These are phyloP conservation scores for Diplocarpon rosae DNA, from an alignment of 2,329 filamentous ascomycete genomes.

Conservation along the genomic window DNA sequence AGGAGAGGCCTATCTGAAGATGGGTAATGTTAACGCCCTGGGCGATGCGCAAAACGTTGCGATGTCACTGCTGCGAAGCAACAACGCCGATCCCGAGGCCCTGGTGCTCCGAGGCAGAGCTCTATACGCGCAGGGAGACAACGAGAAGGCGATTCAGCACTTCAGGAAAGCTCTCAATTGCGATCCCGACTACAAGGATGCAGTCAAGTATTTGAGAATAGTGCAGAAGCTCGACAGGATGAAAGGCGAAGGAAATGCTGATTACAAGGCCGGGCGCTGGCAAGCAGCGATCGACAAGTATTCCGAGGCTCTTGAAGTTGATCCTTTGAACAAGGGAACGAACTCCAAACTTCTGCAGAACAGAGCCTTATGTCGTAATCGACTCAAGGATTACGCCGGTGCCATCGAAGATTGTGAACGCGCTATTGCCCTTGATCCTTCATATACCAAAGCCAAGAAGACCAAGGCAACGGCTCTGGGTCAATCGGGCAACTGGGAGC, in stretches of 20 bases:
- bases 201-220: constrained; percentile 77
- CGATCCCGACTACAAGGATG: constrained; percentile 84
- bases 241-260: constrained; percentile 85
- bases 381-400: constrained; percentile 71
- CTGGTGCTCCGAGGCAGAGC: constrained; percentile 80
- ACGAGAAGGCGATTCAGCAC: constrained; percentile 86
- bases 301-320: constrained; percentile 69
- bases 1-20: constrained; percentile 83
- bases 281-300: constrained; percentile 78
- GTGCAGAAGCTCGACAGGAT: constrained; percentile 87
- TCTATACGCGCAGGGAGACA: constrained; percentile 85
- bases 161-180: constrained; percentile 82
- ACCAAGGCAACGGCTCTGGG: constrained; percentile 87
- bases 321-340: constrained; percentile 79
- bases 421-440: constrained; percentile 71
- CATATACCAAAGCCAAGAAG: constrained; percentile 83
- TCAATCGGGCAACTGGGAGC: constrained; percentile 81
- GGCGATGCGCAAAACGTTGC: constrained; percentile 89
- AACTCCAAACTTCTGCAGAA: constrained; percentile 95
- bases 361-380: constrained; percentile 72
- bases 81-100: constrained; percentile 88
- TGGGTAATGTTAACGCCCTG: constrained; percentile 79
- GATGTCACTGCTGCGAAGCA: constrained; percentile 74
- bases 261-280: constrained; percentile 79
- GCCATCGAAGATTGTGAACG: constrained; percentile 80